These are phyloP conservation scores for Favolaschia claudopus DNA, from an alignment of 768 basidiomycete species.

Conservation along the genomic window DNA sequence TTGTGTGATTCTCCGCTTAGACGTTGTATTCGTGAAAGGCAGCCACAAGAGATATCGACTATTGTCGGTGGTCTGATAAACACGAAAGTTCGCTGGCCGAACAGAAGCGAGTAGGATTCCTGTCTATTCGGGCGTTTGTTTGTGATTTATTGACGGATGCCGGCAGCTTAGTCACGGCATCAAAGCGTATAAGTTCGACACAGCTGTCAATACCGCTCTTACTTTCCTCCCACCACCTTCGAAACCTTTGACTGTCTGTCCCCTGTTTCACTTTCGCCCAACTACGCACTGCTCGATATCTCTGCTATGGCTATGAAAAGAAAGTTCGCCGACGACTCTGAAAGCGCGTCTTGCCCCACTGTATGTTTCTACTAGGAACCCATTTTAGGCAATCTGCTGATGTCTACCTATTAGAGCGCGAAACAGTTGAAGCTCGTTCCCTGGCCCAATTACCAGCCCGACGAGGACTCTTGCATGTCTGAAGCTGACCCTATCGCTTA, in stretches of 20 bases:
- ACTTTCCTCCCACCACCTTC: background rate
- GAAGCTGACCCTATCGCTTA: conserved; percentile 66
- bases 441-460: conserved; percentile 70
- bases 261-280: background rate
- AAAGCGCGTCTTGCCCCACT: conserved; percentile 54
- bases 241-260: background rate
- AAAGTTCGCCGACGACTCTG: conserved; percentile 70
- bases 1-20: no score
- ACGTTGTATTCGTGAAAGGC: no score
- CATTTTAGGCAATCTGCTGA: conserved; percentile 30
- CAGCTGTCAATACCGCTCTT: no score
- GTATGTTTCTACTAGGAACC: conserved; percentile 42
- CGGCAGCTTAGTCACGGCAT: no score
- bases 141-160: no score
- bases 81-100: no score
- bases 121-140: no score
- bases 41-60: no score
- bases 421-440: conserved; percentile 81
- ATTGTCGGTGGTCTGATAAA: no score
- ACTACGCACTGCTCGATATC: conserved; percentile 9
- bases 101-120: no score
- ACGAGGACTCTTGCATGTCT: conserved; percentile 77
- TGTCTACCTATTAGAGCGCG: conserved; percentile 48
- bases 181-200: no score
- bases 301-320: conserved; percentile 74